Base-by-base conservation (phyloP, 441 rosid genomes). In the Pelargonium australe region DNA sequence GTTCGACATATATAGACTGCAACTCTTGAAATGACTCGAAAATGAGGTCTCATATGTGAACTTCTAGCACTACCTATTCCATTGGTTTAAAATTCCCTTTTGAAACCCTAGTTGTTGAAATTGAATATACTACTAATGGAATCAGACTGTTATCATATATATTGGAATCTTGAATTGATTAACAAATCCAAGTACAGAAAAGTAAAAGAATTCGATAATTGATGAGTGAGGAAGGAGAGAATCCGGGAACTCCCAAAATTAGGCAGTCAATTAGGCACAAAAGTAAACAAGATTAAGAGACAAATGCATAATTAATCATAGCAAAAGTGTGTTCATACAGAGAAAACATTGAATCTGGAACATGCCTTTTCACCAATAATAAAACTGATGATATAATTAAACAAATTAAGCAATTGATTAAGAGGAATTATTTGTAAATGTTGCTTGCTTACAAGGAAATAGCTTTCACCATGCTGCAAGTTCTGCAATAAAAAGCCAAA, bases 401-500 rank as follows among this genome's bases (percentile, higher is more conserved):
- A 3, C 12, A 47, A 45, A 45, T 1, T 0, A 45, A 7, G 51
- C 9, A 45, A 45, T 0, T 7, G 12, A 7, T 45, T 7, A 45
- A 7, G 13, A 9, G 14, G 53, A 12, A 9, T 9, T 9, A 2
- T 47, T 1, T 49, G 55, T 10, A 49, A 11, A 49, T 11, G 5
- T n/a, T n/a, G n/a, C n/a, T 10, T 11, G 12, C 68, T 77, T 86
- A 94, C 99, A 89, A 91, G 90, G 80, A 89, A 94, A 80, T 94
- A 94, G 83, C 92, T 85, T 84, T 91, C 95, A 68, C 99, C 97
- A 69, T 85, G 94, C 68, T 88, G 90, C 85, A 94, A 86, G 81
- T 79, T 80, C 65, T 89, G 93, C 81, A 94, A 80, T 74, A 85
- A 73, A 65, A 80, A 81, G 19, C 99, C 97, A 77, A 80, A 89